Conservation (phyloP, 2,329 filamentous ascomycete genomes). For the Teratosphaeria gauchensis region DNA sequence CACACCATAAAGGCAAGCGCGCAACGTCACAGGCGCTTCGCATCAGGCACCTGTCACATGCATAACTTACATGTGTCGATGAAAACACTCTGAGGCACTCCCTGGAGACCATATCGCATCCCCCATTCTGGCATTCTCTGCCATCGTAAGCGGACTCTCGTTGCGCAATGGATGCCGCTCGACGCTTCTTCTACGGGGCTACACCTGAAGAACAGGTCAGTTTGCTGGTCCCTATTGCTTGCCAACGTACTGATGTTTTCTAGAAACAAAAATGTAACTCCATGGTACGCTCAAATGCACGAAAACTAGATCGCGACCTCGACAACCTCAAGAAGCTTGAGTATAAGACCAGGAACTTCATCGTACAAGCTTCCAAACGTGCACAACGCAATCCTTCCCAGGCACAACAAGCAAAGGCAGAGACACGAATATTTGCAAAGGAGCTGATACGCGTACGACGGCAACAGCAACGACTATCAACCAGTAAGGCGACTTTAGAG, state of each 20-base stretch:
- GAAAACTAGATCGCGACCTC: constrained; percentile 92
- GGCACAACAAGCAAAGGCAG: constrained; percentile 66
- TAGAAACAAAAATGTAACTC: constrained; percentile 93
- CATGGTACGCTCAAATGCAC: constrained; percentile 79
- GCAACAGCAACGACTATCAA: constrained; percentile 63
- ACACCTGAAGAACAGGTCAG: constrained; percentile 86
- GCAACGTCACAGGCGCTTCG: neutral
- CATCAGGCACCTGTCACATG: neutral
- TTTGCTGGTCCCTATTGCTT: neutral
- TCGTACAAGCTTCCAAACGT: constrained; percentile 71
- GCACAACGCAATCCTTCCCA: constrained; percentile 71
- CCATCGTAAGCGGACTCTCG: neutral
- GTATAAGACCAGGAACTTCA: constrained; percentile 72
- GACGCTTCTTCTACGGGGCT: constrained; percentile 78
- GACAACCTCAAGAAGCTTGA: constrained; percentile 67
- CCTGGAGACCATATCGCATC: too few relatives aligned
- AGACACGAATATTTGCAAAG: constrained; percentile 78
- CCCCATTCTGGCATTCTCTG: neutral
- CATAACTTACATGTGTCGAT: neutral
- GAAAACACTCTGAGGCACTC: neutral
- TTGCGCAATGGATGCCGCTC: constrained; percentile 74
- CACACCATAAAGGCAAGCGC: neutral
- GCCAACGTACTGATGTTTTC: neutral
- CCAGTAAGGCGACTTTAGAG: constrained; percentile 81
- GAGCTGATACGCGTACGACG: constrained; percentile 79